Evolutionary conservation across 495 filamentous ascomycete species (phyloP).

Genomic region (Penicillium chermesinum): DNA sequence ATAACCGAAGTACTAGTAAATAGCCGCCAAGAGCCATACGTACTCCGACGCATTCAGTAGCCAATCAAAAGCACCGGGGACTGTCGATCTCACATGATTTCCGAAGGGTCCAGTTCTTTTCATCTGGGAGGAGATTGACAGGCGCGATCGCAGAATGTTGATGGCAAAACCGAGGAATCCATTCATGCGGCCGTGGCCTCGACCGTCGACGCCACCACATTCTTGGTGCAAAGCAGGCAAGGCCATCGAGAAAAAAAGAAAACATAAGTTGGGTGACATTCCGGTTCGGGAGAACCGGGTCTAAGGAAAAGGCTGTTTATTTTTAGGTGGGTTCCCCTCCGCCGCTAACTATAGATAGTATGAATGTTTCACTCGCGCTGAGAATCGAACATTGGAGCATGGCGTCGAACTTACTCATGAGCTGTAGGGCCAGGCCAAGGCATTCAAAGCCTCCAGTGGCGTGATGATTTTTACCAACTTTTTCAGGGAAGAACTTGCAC

Average conservation of each 20-base stretch:
- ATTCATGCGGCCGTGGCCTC: neutral
- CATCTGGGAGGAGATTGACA: neutral
- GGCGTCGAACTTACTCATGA: neutral
- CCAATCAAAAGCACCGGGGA: no score
- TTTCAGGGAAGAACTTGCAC: no score
- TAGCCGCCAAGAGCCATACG: no score
- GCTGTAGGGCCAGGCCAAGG: no score
- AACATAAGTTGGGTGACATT: neutral
- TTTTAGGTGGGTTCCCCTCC: slow-evolving; percentile 12
- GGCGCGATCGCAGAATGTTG: neutral
- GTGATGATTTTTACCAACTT: no score
- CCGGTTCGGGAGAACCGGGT: neutral
- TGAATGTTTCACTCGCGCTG: slow-evolving; percentile 20
- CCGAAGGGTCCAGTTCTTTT: neutral
- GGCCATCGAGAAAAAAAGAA: neutral
- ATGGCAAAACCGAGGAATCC: neutral
- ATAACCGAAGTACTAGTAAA: no score
- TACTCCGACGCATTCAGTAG: no score
- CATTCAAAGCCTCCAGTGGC: no score
- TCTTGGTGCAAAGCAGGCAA: neutral
- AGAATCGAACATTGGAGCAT: neutral
- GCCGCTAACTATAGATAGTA: slow-evolving; percentile 20
- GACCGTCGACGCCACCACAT: neutral
- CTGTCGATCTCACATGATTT: slow-evolving; percentile 4
- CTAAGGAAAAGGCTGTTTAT: slow-evolving; percentile 11